phyloP scores from a whole-genome alignment of 1,139 yeast genomes.

The Sugiyamaella pinicola region DNA sequence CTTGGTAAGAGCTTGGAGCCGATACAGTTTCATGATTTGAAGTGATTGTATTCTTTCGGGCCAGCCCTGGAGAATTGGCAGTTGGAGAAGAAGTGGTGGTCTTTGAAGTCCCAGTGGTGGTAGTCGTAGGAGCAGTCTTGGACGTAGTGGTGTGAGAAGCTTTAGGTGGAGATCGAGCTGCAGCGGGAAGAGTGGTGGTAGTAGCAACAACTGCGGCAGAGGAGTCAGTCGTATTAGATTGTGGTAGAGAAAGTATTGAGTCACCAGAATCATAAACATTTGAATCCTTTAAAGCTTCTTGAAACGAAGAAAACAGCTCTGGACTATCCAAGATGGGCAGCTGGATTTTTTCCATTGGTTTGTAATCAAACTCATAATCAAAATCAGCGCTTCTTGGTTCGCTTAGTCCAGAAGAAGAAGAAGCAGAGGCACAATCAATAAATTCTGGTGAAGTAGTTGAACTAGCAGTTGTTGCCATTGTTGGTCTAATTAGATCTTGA shows the following conservation, averaged over 20 bases:
- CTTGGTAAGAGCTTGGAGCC: slow-evolving; percentile 27
- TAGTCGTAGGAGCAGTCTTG: background rate
- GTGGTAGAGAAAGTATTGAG: background rate
- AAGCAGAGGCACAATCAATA: slow-evolving; percentile 2
- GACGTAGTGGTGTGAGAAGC: background rate
- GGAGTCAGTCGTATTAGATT: background rate
- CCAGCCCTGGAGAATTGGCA: slow-evolving; percentile 23
- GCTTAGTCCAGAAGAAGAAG: slow-evolving; percentile 5
- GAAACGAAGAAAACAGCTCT: slow-evolving; percentile 14
- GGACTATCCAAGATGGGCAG: slow-evolving; percentile 17
- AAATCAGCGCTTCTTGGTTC: slow-evolving; percentile 8
- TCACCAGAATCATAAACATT: background rate
- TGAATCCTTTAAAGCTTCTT: slow-evolving; percentile 12
- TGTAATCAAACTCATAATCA: background rate
- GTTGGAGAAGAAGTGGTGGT: background rate
- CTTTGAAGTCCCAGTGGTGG: background rate
- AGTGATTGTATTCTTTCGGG: slow-evolving; percentile 34
- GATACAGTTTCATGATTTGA: slow-evolving; percentile 25
- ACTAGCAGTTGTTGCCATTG: background rate
- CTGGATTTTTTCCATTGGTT: slow-evolving; percentile 10
- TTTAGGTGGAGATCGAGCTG: background rate
- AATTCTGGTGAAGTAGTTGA: background rate
- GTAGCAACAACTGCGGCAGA: background rate
- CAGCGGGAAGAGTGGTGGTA: too few relatives aligned
- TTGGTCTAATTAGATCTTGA: background rate